Evolutionary conservation across 169 alveolate species (phyloP).

Genomic region (Plasmodium cynomolgi): DNA sequence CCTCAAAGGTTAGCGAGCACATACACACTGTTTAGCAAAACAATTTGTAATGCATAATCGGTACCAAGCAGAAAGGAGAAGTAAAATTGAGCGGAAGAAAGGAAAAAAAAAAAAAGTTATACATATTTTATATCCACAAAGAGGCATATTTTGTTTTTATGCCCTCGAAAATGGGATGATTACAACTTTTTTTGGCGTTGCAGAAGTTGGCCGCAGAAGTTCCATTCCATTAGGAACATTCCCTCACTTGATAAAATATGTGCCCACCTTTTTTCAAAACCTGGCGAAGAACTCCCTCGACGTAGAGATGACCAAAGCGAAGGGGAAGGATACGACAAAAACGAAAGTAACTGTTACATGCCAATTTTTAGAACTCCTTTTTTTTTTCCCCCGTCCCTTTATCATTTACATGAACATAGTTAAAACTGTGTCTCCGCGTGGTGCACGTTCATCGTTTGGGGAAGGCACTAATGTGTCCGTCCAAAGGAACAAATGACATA

Average conservation of each 20-base stretch:
- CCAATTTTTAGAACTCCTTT: neutral
- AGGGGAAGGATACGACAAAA: neutral
- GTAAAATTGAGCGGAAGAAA: neutral
- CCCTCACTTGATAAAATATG: neutral
- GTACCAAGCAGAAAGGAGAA: neutral
- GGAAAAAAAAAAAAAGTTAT: neutral
- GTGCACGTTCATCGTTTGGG: neutral
- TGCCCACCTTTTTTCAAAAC: neutral
- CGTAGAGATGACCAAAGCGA: slow-evolving; percentile 5
- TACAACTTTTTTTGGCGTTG: neutral
- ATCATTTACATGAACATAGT: neutral
- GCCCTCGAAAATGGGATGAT: neutral
- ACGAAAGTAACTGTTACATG: neutral
- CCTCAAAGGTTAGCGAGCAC: neutral
- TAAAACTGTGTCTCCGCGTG: neutral
- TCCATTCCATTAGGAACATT: neutral
- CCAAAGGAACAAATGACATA: neutral
- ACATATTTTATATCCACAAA: neutral
- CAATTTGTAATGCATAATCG: neutral
- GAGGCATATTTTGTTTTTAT: neutral
- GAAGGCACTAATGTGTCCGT: neutral
- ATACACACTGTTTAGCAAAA: neutral
- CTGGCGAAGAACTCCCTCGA: neutral
- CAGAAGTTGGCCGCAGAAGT: neutral
- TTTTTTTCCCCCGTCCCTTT: neutral